phyloP scores from a whole-genome alignment of 2,329 filamentous ascomycete species.

The Scleromitrula shiraiana region DNA sequence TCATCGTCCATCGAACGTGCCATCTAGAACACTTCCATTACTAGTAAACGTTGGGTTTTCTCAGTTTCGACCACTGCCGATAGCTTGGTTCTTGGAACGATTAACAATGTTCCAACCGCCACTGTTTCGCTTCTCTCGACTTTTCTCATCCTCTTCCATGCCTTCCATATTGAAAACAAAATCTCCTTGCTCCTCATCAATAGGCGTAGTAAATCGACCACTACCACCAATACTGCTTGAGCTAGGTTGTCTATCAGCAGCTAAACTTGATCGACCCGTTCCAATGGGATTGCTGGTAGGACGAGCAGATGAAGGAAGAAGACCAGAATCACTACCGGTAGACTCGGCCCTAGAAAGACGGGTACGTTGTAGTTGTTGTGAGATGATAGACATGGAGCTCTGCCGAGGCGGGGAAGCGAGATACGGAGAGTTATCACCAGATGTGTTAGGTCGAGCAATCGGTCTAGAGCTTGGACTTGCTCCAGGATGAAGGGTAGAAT shows the following conservation, averaged over 20 bases:
- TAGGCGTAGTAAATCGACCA: constrained; percentile 54
- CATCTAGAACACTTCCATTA: constrained; percentile 11
- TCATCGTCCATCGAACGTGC: constrained; percentile 17
- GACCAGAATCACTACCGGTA: constrained; percentile 37
- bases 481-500: constrained; percentile 51
- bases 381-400: constrained; percentile 48
- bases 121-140: constrained; percentile 31
- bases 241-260: constrained; percentile 50
- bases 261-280: constrained; percentile 33
- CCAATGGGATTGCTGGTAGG: constrained; percentile 35
- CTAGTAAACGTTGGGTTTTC: not conserved
- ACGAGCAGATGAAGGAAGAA: constrained; percentile 39
- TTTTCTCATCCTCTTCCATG: constrained; percentile 53
- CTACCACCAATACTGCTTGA: constrained; percentile 43
- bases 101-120: constrained; percentile 25
- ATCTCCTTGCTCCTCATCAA: constrained; percentile 56
- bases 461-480: constrained; percentile 35
- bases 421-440: constrained; percentile 27
- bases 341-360: constrained; percentile 39
- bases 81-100: constrained; percentile 19
- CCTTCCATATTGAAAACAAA: constrained; percentile 61
- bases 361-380: constrained; percentile 55
- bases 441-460: constrained; percentile 31
- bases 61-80: constrained; percentile 16
- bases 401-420: constrained; percentile 29